A percentile compares a stretch with the other conserved stretches of the same genome.
Evolutionary conservation across 192 early-diverging fungal genomes (phyloP).

Genomic region (Gigaspora rosea): DNA sequence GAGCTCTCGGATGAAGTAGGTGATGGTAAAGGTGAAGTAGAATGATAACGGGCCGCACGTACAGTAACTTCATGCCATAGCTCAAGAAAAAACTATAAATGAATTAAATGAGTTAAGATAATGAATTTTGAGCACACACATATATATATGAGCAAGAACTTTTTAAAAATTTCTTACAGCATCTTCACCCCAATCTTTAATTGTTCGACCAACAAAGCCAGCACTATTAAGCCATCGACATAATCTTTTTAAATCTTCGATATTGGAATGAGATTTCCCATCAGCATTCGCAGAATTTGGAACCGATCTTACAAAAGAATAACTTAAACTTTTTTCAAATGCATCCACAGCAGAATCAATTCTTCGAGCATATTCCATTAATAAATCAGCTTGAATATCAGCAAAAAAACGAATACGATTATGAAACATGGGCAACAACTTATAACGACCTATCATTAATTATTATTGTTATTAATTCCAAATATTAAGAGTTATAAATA

Average conservation of each 20-base stretch:
- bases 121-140: background rate
- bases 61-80: conserved; percentile 46
- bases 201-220: conserved; percentile 40
- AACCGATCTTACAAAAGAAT: conserved; percentile 54
- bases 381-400: conserved; percentile 63
- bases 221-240: conserved; percentile 58
- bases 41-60: conserved; percentile 20
- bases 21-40: conserved; percentile 22
- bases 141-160: no score
- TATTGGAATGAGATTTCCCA: conserved; percentile 41
- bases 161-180: conserved; percentile 40
- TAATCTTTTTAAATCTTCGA: conserved; percentile 49
- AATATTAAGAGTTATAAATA: background rate
- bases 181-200: conserved; percentile 59
- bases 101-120: background rate
- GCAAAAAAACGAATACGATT: conserved; percentile 59
- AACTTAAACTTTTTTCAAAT: conserved; percentile 50
- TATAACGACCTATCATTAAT: conserved; percentile 53
- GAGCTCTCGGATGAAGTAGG: conserved; percentile 13
- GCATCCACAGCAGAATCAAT: conserved; percentile 56
- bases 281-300: conserved; percentile 53
- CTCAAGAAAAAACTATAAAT: conserved; percentile 55
- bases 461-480: background rate
- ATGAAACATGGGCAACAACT: conserved; percentile 56
- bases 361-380: conserved; percentile 54